Base-by-base conservation (phyloP, 768 basidiomycete species). In the Mrakia gelida region DNA sequence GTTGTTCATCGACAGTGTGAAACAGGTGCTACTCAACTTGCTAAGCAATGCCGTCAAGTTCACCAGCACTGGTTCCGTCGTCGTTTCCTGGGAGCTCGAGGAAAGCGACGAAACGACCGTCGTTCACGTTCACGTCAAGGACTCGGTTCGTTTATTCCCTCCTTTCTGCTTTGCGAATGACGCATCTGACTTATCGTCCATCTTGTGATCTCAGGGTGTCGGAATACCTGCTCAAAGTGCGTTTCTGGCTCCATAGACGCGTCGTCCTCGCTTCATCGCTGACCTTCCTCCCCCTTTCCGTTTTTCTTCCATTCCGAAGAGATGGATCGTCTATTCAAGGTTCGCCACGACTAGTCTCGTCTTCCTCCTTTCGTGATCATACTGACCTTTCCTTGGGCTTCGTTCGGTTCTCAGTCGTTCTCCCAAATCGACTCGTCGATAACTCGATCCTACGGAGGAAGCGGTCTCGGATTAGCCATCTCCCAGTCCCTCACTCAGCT, bases 351-450 rank as follows among this genome's bases (percentile, higher is more conserved):
- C 38, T 38, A n/a, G n/a, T 38, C 8, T 3, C 38, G 38, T 38
- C 8, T 8, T 9, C 49, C 45, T 54, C 21, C 7, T 32, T 34
- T 52, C 21, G 16, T 15, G n/a, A 34, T 30, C 41, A 1, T 38
- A 38, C 38, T 38, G 38, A 38, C 38, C 38, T 38, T 3, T 3
- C 38, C 38, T 38, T 38, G 3, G 38, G 38, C 38, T 38, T 38
- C 38, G 54, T 26, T 54, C 16, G 62, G 13, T 45, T 73, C 8
- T 78, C 68, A 74, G 73, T 68, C 62, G 3, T 78, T 78, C 52
- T 73, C 72, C 21, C 77, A 78, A 43, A 63, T 78, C 28, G 77
- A 78, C 72, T 73, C 77, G 32, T 49, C 38, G 8, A 78, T 72
- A 16, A 78, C 77, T n/a, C 72, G 77, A 2, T 54, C 49, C 16